phyloP scores from a whole-genome alignment of 495 filamentous ascomycete species.

The Durotheca rogersii region DNA sequence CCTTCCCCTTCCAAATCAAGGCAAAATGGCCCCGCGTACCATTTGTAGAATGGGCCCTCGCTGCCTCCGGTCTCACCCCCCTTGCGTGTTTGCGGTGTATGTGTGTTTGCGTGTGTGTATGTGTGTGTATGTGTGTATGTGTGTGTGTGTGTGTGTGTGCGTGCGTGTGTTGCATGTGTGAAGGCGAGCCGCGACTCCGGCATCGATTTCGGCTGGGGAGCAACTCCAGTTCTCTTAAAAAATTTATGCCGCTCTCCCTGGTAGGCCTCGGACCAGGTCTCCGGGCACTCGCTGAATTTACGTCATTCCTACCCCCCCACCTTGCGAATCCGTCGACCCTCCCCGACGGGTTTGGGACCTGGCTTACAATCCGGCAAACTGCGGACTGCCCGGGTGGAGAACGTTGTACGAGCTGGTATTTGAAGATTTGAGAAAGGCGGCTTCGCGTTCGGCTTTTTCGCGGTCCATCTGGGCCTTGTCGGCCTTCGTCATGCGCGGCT shows the following conservation, averaged over 20 bases:
- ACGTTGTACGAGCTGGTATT: slow-evolving; percentile 32
- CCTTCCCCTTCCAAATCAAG: neutral
- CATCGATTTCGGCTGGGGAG: neutral
- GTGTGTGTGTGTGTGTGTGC: too few relatives aligned
- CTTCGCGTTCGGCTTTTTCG: slow-evolving; percentile 52
- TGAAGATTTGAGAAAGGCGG: slow-evolving; percentile 25
- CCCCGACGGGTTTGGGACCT: neutral
- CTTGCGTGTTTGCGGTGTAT: too few relatives aligned
- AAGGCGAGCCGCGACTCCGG: slow-evolving; percentile 7
- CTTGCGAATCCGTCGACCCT: neutral
- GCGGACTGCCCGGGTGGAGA: slow-evolving; percentile 32
- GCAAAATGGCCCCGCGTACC: neutral
- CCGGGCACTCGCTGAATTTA: neutral
- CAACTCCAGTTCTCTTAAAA: neutral
- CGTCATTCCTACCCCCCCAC: neutral
- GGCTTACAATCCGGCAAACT: slow-evolving; percentile 33
- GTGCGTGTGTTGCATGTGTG: too few relatives aligned
- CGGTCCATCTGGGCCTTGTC: slow-evolving; percentile 71
- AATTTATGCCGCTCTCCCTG: neutral
- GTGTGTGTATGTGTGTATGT: too few relatives aligned
- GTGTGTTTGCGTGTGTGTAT: too few relatives aligned
- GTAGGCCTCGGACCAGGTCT: slow-evolving; percentile 1
- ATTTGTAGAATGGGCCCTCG: too few relatives aligned
- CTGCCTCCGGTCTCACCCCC: too few relatives aligned
- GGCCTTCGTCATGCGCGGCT: slow-evolving; percentile 78